These are phyloP conservation scores for Monoraphidium neglectum DNA, from an alignment of 139 green algal genomes.

Conservation along the genomic window DNA sequence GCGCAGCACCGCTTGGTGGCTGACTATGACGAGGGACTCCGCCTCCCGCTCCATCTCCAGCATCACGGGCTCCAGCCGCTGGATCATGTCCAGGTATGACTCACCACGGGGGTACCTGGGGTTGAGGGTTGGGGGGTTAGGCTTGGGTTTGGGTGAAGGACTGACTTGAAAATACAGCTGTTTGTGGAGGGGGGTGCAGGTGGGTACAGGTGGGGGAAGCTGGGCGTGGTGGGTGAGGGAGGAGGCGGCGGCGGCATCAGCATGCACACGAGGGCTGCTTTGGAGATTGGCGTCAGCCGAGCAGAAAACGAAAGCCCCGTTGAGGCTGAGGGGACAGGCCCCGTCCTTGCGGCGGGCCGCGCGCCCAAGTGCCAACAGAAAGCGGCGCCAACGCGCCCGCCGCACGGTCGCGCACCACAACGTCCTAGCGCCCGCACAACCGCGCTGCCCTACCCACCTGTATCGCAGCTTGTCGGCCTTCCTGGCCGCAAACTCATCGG, in stretches of 20 bases:
- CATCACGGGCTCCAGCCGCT: conserved; percentile 90
- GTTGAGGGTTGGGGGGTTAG: neutral
- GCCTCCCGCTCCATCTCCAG: conserved; percentile 91
- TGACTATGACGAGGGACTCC: conserved; percentile 84
- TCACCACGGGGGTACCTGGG: conserved; percentile 88
- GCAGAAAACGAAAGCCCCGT: too few species aligned
- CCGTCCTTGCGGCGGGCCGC: too few species aligned
- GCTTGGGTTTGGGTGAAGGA: neutral
- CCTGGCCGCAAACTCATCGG: conserved; percentile 75
- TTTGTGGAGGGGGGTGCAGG: neutral
- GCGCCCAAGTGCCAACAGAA: neutral
- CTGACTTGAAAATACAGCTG: neutral
- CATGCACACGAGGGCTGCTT: too few species aligned
- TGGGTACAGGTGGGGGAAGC: neutral
- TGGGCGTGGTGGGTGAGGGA: too few species aligned
- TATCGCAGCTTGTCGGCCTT: conserved; percentile 92
- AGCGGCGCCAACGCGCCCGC: too few species aligned
- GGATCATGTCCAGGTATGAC: conserved; percentile 91
- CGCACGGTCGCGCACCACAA: too few species aligned
- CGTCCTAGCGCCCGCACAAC: too few species aligned
- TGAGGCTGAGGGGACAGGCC: too few species aligned
- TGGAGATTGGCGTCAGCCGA: too few species aligned
- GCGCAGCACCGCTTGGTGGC: conserved; percentile 87
- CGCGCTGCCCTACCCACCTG: conserved; percentile 41
- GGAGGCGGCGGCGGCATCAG: too few species aligned